phyloP scores from a whole-genome alignment of 176 grass and related monocot genomes.

The Musa beccarii region DNA sequence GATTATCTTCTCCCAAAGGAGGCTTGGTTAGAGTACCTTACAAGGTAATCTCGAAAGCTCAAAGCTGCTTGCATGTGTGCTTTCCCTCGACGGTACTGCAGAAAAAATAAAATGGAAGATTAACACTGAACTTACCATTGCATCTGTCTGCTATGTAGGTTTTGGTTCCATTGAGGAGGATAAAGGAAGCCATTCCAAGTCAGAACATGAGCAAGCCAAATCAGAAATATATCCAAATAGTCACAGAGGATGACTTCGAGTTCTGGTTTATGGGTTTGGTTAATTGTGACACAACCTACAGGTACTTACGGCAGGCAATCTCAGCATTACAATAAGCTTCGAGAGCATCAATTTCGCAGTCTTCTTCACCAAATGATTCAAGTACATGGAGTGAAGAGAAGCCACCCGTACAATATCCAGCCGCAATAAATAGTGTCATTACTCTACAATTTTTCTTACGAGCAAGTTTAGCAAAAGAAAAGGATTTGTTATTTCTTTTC shows the following conservation, averaged over 20 bases:
- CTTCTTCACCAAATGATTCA: not conserved
- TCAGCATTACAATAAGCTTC: slow-evolving; percentile 28
- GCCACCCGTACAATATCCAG: not conserved
- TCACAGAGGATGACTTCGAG: slow-evolving; percentile 63
- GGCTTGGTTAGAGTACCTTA: slow-evolving; percentile 55
- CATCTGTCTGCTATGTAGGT: not conserved
- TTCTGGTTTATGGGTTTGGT: slow-evolving; percentile 95
- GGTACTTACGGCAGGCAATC: slow-evolving; percentile 51
- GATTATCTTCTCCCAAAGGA: slow-evolving; percentile 43
- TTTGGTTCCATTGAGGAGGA: slow-evolving; percentile 42
- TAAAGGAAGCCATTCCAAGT: slow-evolving; percentile 39
- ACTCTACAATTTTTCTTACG: too few relatives aligned
- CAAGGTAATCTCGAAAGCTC: slow-evolving; percentile 36
- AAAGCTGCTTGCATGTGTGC: not conserved
- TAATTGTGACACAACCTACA: slow-evolving; percentile 51
- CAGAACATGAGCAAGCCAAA: slow-evolving; percentile 64
- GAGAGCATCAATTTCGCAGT: too few relatives aligned
- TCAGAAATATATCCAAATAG: slow-evolving; percentile 73
- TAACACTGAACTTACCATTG: not conserved
- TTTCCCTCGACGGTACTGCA: not conserved
- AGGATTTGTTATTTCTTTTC: too few relatives aligned
- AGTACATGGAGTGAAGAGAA: not conserved
- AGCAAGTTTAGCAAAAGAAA: too few relatives aligned
- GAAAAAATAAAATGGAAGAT: not conserved
- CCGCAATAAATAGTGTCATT: not conserved